Percentiles rank a stretch among this genome's conserved stretches.
Conservation (phyloP, 495 filamentous ascomycete species). For the Talaromyces thailandensis region DNA sequence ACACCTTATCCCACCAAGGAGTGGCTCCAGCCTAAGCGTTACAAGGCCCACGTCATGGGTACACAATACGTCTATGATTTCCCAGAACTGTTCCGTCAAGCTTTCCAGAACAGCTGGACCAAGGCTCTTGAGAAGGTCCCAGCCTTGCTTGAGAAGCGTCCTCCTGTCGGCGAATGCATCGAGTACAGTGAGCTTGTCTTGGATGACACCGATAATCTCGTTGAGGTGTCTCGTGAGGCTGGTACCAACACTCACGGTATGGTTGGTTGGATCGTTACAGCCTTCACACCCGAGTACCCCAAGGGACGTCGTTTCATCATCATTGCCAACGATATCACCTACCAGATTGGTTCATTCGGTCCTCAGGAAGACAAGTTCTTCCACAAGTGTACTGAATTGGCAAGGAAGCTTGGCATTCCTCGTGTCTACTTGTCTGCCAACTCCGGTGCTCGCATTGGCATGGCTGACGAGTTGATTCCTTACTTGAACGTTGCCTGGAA, state of each 20-base stretch:
- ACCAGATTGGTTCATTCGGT: constrained; percentile 96
- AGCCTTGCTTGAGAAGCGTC: constrained; percentile 68
- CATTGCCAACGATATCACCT: constrained; percentile 98
- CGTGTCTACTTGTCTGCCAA: constrained; percentile 97
- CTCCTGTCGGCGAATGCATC: constrained; percentile 81
- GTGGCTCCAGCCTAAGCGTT: constrained; percentile 96
- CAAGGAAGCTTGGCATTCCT: constrained; percentile 85
- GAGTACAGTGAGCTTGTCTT: constrained; percentile 90
- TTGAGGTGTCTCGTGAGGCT: constrained; percentile 87
- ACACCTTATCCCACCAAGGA: constrained; percentile 97
- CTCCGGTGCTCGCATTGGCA: constrained; percentile 96
- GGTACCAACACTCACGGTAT: constrained; percentile 94
- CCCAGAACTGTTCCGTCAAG: constrained; percentile 97
- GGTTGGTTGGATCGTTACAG: constrained; percentile 96
- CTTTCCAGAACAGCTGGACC: constrained; percentile 91
- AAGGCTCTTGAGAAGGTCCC: constrained; percentile 62
- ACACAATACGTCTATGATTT: constrained; percentile 99
- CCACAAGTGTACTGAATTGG: constrained; percentile 95
- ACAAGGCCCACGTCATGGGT: constrained; percentile 98
- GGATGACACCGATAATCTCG: constrained; percentile 84
- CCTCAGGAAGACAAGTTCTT: constrained; percentile 97
- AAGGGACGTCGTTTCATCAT: constrained; percentile 86
- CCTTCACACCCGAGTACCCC: constrained; percentile 97
- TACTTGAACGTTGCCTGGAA: constrained; percentile 98
- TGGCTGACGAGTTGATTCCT: constrained; percentile 94